Conservation (phyloP, 805 yeast species). For the Tetrapisispora iriomotensis region DNA sequence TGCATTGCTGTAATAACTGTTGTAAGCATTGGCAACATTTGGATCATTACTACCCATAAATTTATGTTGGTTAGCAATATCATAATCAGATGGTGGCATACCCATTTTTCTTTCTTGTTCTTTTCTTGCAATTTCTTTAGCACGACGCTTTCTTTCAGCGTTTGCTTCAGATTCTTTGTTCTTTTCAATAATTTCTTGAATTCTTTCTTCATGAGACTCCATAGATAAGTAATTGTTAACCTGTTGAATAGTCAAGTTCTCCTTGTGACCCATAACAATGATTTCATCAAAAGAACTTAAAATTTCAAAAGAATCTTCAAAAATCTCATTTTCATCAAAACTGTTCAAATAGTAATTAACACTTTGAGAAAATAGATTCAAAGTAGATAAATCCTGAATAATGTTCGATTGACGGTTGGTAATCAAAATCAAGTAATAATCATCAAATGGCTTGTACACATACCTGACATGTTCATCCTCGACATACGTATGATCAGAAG, state of each 20-base stretch:
- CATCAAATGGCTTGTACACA: conserved; percentile 93
- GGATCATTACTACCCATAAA: conserved; percentile 26
- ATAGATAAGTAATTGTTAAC: conserved; percentile 84
- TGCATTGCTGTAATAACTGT: conserved; percentile 30
- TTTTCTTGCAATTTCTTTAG: conserved; percentile 77
- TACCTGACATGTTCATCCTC: conserved; percentile 89
- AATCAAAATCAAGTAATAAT: conserved; percentile 78
- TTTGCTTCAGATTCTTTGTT: conserved; percentile 95
- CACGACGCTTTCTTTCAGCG: conserved; percentile 93
- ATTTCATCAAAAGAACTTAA: conserved; percentile 91
- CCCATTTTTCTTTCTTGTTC: conserved; percentile 38
- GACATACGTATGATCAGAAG: conserved; percentile 82
- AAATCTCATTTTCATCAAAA: conserved; percentile 74
- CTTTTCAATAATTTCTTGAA: conserved; percentile 93
- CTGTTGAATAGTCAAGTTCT: conserved; percentile 71
- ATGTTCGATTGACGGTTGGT: conserved; percentile 89
- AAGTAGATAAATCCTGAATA: conserved; percentile 86
- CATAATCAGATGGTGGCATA: conserved; percentile 24
- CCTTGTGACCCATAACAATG: conserved; percentile 84
- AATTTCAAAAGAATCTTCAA: conserved; percentile 78
- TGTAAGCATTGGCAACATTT: conserved; percentile 30
- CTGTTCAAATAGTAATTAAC: conserved; percentile 62
- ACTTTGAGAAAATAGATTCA: conserved; percentile 74
- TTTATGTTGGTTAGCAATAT: conserved; percentile 12
- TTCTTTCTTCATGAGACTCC: conserved; percentile 98